phyloP scores from a whole-genome alignment of 768 basidiomycete species.

The Psilocybe tampanensis region DNA sequence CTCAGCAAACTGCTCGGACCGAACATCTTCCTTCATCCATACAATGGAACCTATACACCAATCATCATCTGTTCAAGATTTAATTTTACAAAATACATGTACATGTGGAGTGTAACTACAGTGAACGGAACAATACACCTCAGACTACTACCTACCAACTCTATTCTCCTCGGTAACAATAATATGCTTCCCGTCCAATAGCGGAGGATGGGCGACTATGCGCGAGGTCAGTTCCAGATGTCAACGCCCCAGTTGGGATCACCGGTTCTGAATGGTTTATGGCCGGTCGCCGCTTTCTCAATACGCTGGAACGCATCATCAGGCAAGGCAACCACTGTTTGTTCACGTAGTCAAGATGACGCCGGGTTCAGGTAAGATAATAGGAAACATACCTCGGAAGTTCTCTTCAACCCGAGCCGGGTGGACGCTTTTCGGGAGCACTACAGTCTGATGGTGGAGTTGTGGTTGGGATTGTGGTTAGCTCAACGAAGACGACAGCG shows the following conservation, averaged over 20 bases:
- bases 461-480: neutral
- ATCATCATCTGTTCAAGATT: neutral
- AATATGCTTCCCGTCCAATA: too few species aligned
- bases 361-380: neutral
- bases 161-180: neutral
- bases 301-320: conserved; percentile 42
- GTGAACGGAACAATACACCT: neutral
- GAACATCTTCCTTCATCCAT: neutral
- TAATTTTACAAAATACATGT: neutral
- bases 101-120: too few species aligned
- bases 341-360: neutral
- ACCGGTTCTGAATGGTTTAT: conserved; percentile 54
- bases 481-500: neutral
- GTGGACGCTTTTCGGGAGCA: conserved; percentile 79
- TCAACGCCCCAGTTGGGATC: conserved; percentile 70
- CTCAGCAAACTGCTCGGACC: neutral
- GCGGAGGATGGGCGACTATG: too few species aligned
- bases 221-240: conserved; percentile 54
- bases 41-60: neutral
- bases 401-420: conserved; percentile 72
- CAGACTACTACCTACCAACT: neutral
- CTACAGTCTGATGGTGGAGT: conserved; percentile 50
- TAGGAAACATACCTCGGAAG: conserved; percentile 45
- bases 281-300: conserved; percentile 54
- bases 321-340: conserved; percentile 39